Percentiles rank a stretch among this genome's conserved stretches.
Conservation (phyloP, 75 land plant genomes). For the Sequoiadendron giganteum region DNA sequence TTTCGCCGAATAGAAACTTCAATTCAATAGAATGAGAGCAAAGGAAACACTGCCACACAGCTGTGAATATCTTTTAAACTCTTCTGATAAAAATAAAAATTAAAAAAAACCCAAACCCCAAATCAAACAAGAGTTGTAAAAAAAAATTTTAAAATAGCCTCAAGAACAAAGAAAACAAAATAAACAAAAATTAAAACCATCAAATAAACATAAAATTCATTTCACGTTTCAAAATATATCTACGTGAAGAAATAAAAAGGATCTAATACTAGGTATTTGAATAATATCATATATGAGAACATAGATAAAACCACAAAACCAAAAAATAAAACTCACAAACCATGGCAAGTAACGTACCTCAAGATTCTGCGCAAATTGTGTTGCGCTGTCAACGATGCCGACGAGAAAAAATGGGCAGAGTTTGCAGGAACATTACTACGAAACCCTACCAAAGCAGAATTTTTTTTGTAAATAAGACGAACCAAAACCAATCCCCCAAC, state of each 20-base stretch:
- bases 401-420: not conserved
- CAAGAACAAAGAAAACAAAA: not conserved
- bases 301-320: not conserved
- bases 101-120: no score
- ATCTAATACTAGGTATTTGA: not conserved
- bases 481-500: not conserved
- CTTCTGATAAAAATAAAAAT: no score
- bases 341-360: not conserved
- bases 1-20: no score
- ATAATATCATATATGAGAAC: not conserved
- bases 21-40: not conserved
- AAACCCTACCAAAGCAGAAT: not conserved
- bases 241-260: not conserved
- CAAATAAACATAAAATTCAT: not conserved
- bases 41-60: not conserved
- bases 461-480: not conserved
- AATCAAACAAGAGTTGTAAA: not conserved
- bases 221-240: not conserved
- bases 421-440: not conserved
- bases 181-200: not conserved
- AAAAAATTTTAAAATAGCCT: not conserved
- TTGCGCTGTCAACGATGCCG: not conserved
- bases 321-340: not conserved
- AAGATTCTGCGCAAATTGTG: not conserved
- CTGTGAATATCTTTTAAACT: not conserved